Evolutionary conservation across 352 stramenopile genomes (phyloP), one percentile per base, ranked within the genome.

Genomic region (Phytophthora fragariae): DNA sequence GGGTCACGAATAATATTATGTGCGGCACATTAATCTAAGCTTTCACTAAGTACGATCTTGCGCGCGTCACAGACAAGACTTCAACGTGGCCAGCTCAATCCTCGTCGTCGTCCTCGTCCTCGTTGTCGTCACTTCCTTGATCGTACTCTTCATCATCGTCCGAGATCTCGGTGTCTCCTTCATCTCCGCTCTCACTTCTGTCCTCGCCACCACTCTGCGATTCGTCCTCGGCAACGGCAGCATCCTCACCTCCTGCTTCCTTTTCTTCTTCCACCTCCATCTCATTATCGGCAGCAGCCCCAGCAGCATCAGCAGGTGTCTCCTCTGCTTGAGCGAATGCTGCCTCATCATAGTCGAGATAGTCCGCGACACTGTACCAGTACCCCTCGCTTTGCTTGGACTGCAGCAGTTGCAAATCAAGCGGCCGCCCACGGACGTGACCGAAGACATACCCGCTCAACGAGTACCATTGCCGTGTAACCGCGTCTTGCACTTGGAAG

Each of bases 371-470:
- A 41, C 74, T 80, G 61, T 89, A 91, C 72, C 85, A 91, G 15
- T 74, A 71, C 2, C 54, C 17, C 60, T 76, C 61, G 7, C 24
- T 62, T 56, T 75, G 57, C 44, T 69, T 72, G 29, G 52, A 49
- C 12, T 72, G 62, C 55, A 70, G 7, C 75, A 64, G 29, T 31
- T 73, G 68, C 15, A 84, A 58, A 24, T 76, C 75, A 44, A 88
- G 59, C 15, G 86, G 84, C 5, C 79, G 71, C 3, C 84, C 88
- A 17, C 84, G 78, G 1, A 62, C 65, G 5, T 62, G 60, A 1
- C 88, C 86, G 57, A 94, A 95, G 19, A 93, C 87, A 46, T 84
- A 95, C 5, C 79, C 84, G 54, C 86, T 93, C 12, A 93, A 60
- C 27, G 85, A 91, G 62, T 76, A 82, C 88, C 88, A 95, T 66